Evolutionary conservation across 139 green algal species (phyloP).

Genomic region (Coelastrella sp.): DNA sequence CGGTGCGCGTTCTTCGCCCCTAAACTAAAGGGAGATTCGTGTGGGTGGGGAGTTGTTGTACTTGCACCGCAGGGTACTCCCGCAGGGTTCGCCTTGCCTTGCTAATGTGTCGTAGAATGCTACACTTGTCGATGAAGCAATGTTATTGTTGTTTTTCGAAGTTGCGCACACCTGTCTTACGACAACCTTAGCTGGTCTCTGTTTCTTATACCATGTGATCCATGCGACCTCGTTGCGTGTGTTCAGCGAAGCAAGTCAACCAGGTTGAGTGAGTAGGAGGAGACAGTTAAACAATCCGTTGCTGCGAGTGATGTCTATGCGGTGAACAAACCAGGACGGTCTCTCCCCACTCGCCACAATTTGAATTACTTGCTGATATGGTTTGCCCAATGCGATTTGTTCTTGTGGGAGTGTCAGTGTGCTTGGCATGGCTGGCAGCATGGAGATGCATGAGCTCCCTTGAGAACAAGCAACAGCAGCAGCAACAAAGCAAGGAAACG

Average conservation of each 20-base stretch:
- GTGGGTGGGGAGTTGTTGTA: too few species aligned
- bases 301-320: too few species aligned
- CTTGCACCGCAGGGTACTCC: too few species aligned
- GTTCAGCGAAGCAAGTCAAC: not conserved
- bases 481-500: not conserved
- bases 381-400: slow-evolving; percentile 44
- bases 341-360: not conserved
- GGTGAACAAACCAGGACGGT: not conserved
- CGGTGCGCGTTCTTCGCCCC: too few species aligned
- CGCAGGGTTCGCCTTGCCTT: too few species aligned
- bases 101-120: too few species aligned
- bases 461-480: slow-evolving; percentile 30
- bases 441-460: slow-evolving; percentile 14
- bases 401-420: slow-evolving; percentile 22
- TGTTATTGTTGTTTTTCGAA: not conserved
- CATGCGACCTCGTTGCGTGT: not conserved
- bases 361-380: not conserved
- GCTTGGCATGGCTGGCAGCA: not conserved
- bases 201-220: not conserved
- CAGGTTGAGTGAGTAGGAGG: not conserved
- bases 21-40: too few species aligned
- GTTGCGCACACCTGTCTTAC: not conserved
- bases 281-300: too few species aligned
- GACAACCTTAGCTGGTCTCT: not conserved
- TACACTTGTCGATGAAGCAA: not conserved